These are phyloP conservation scores for Fraxinus greggii DNA, from an alignment of 305 asterid genomes.

Conservation along the genomic window DNA sequence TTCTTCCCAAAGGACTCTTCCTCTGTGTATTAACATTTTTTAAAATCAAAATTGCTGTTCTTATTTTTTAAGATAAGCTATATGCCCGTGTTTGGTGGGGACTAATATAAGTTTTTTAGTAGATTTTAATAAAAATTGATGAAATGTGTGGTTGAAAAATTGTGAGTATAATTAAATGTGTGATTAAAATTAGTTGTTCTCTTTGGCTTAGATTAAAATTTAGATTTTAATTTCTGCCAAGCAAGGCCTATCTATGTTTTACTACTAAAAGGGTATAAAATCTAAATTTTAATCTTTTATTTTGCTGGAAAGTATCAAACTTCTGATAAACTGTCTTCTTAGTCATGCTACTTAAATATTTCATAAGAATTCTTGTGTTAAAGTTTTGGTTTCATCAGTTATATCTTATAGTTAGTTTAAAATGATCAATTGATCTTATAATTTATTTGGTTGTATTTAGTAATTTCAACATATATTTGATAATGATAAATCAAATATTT, in stretches of 20 bases:
- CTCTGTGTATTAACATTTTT: background rate
- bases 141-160: no score
- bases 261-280: background rate
- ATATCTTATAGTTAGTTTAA: background rate
- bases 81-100: background rate
- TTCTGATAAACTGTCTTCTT: background rate
- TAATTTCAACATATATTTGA: background rate
- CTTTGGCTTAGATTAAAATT: no score
- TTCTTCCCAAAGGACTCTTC: background rate
- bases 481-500: background rate
- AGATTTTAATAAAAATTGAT: no score
- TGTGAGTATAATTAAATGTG: no score
- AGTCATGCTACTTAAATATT: background rate
- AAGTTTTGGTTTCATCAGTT: background rate
- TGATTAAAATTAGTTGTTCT: no score
- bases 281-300: background rate
- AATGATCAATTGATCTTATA: background rate
- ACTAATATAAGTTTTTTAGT: no score
- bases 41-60: background rate
- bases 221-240: no score
- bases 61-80: background rate
- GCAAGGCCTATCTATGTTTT: background rate
- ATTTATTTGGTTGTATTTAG: background rate
- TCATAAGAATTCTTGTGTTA: background rate
- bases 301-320: background rate